Base-by-base conservation (phyloP, 2,329 filamentous ascomycete species). In the Didymellaceae sp. region DNA sequence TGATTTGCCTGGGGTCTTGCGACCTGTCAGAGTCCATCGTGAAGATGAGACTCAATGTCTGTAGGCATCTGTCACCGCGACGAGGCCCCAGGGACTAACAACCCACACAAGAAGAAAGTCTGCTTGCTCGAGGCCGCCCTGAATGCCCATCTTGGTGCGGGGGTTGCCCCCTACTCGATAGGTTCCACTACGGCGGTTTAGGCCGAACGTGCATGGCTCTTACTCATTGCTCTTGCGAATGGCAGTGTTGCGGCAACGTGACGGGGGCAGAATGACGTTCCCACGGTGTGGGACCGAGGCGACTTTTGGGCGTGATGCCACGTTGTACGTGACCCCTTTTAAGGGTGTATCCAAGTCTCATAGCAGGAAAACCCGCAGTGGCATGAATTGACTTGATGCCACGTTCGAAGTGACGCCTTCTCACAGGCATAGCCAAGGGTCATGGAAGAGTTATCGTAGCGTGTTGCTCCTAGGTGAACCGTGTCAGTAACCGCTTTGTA, bases 21-120 rank as follows among this genome's bases (percentile, higher is more conserved):
- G 59, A 62, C 54, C 66, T 70, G 39, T 69, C 66, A 61, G 61
- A 60, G 52, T 33, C 25, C n/a, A n/a, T 35, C 57, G 47, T 26
- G 24, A 60, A 42, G 45, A 49, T 55, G n/a, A 41, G 5, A 39
- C 53, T 61, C 59, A 51, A 68, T 65, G 49, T 66, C 67, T 62
- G 65, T 66, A 66, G 68, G 63, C 68, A 66, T 68, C 66, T 71
- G 66, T 50, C 65, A 57, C 55, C 52, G 18, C 49, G 38, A 32
- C 62, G 11, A 55, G 55, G 59, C 45, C 60, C 56, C 38, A 47
- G 55, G 64, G 64, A 42, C 49, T 61, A 52, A 57, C 45, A 54
- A n/a, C n/a, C n/a, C n/a, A n/a, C n/a, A n/a, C n/a, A n/a, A n/a
- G n/a, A n/a, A n/a, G 43, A 49, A 45, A 61, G 59, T 58, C 48